A percentile compares a stretch with the other conserved stretches of the same genome.
Conservation (phyloP, 148 eudicot species). For the Simmondsia chinensis region DNA sequence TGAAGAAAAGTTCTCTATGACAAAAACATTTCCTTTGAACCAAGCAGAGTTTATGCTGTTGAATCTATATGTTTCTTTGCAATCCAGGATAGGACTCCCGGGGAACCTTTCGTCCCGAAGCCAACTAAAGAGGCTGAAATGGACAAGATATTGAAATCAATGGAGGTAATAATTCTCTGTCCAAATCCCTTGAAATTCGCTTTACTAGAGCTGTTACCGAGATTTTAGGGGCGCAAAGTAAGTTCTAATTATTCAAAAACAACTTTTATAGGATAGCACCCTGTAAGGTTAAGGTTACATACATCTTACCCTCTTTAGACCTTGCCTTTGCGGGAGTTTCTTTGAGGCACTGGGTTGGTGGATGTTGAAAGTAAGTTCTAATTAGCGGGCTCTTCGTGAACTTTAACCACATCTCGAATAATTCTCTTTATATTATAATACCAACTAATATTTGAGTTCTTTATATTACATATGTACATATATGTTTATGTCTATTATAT, state of each 20-base stretch:
- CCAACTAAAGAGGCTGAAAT: constrained; percentile 88
- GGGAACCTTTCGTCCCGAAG: constrained; percentile 78
- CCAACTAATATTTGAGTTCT: too few species aligned
- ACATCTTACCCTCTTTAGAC: too few species aligned
- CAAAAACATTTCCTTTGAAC: not conserved
- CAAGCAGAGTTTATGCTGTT: not conserved
- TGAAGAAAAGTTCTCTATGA: not conserved
- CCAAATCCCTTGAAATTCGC: not conserved
- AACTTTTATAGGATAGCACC: too few species aligned
- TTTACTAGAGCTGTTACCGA: not conserved
- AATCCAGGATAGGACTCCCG: constrained; percentile 85
- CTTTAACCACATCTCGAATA: too few species aligned
- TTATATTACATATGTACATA: not conserved
- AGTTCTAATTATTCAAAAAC: too few species aligned
- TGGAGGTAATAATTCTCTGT: constrained; percentile 49
- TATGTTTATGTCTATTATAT: not conserved
- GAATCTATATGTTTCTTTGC: not conserved
- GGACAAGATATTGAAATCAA: constrained; percentile 77
- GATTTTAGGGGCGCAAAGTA: too few species aligned
- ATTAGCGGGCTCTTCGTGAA: too few species aligned
- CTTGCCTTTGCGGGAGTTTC: too few species aligned
- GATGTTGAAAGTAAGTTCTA: too few species aligned
- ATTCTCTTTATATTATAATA: too few species aligned
- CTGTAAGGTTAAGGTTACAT: too few species aligned
- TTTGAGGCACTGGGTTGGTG: too few species aligned